Base-by-base conservation (phyloP, 2,329 filamentous ascomycete species). In the Lasiodiplodia theobromae region DNA sequence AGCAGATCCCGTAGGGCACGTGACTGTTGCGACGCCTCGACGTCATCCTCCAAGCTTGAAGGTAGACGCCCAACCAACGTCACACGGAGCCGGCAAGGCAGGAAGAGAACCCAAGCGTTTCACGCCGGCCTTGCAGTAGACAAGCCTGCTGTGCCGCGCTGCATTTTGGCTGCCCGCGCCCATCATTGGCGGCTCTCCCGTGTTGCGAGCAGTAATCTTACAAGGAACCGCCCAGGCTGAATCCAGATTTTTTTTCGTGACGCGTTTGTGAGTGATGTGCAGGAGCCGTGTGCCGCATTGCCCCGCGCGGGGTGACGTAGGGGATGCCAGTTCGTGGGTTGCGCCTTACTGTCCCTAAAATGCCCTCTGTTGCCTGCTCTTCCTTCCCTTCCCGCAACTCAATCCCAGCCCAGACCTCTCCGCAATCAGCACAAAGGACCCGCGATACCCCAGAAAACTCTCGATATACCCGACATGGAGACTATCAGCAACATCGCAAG, bases 401-500 rank as follows among this genome's bases (percentile, higher is more conserved):
- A 18, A 40, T 38, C 18, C 18, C 47, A 16, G 14, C 12, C 38
- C 28, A 23, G n/a, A 18, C 47, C 14, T 37, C 28, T 53, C n/a
- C 18, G 21, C 62, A 7, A 38, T 53, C 53, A 18, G 16, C 23
- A 23, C 40, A 47, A 40, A 62, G 16, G 11, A 25, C 47, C 37
- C n/a, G 21, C 23, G 23, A 38, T 7, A 18, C 0, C 4, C 25
- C 56, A 25, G 34, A 2, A 56, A 16, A 58, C 47, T n/a, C 28
- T n/a, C 6, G n/a, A 12, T 12, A 51, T 1, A 28, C 12, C 64
- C 64, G 73, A 28, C 66, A 81, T 81, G 79, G 78, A 81, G 73
- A 78, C 78, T 8, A 75, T 81, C 64, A 77, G 64, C 75, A 81
- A 78, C 72, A 72, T 76, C 40, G 77, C 76, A 23, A 73, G 69